Percentiles rank a stretch among this genome's conserved stretches.
phyloP scores from a whole-genome alignment of 2,329 filamentous ascomycete genomes.

The Coniella vitis region DNA sequence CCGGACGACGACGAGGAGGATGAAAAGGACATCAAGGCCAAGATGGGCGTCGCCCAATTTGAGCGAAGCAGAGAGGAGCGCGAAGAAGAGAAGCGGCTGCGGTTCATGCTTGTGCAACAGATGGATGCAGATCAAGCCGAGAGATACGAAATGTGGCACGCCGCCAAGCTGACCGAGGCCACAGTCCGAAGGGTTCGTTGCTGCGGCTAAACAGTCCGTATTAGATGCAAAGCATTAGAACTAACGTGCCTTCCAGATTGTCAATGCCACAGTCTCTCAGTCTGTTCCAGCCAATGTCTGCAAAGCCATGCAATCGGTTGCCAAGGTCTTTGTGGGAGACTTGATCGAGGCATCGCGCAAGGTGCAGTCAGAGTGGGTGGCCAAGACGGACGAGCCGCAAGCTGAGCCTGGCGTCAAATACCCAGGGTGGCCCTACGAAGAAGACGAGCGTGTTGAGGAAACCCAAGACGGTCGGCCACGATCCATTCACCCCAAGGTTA shows the following conservation, averaged over 20 bases:
- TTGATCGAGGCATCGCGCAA: conserved; percentile 65
- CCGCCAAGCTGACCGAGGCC: conserved; percentile 60
- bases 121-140: conserved; percentile 62
- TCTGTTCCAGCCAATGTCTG: conserved; percentile 68
- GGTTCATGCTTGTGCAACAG: conserved; percentile 55
- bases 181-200: conserved; percentile 58
- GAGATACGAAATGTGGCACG: conserved; percentile 65
- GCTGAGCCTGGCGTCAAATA: conserved; percentile 37
- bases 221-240: not conserved
- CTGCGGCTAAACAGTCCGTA: not conserved
- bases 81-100: conserved; percentile 58
- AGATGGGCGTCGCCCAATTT: conserved; percentile 25
- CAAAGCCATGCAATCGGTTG: conserved; percentile 67
- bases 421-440: conserved; percentile 27
- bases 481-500: conserved; percentile 25
- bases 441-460: conserved; percentile 20
- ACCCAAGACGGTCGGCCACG: conserved; percentile 15
- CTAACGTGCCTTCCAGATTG: conserved; percentile 42
- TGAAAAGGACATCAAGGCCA: conserved; percentile 22
- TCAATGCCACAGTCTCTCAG: conserved; percentile 75
- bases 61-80: conserved; percentile 44
- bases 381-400: conserved; percentile 49
- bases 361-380: conserved; percentile 66
- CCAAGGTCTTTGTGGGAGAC: conserved; percentile 71
- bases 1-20: conserved; percentile 35